Evolutionary conservation across 2,329 filamentous ascomycete genomes (phyloP), one percentile per base, ranked within the genome.

Genomic region (Paecilomyces variotii): DNA sequence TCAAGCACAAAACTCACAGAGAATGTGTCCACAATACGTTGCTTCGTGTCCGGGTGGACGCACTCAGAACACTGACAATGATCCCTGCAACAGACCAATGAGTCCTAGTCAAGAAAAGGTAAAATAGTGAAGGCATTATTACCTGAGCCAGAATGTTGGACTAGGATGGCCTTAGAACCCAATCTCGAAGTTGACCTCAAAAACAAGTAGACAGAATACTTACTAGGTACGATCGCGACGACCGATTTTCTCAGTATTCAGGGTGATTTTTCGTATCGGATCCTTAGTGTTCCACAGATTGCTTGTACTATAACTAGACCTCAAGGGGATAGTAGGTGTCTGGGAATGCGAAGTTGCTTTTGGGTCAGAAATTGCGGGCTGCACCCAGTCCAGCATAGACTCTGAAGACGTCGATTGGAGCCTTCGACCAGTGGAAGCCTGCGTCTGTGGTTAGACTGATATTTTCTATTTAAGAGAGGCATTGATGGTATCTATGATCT

Each of bases 41-140:
- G 89, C 70, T 80, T 84, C 3, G 89, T 92, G 61, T 86, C 82
- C 58, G 83, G 82, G 70, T 91, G 87, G 26, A 88, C 79, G 68
- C 89, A 91, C 60, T 76, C 70, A 1, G 72, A 65, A 68, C 88
- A 92, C 59, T 85, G 86, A 67, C 89, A 92, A 67, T 90, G 88
- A 65, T 91, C 88, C 62, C 88, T 87, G 26, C 27, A 50, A 45
- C 6, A 45, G 27, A 45, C 14, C 1, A 27, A 56, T 56, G n/a
- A 55, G 32, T 57, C 24, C 53, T 39, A 50, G 59, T 32, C 12
- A 19, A 14, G 27, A 24, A 10, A 39, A 27, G 19, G 58, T 14
- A 28, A 26, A 6, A 28, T 27, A 52, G 1, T 4, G 24, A 27
- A 28, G 6, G 6, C 4, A 39, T 28, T 14, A 28, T 39, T 35